Base-by-base conservation (phyloP, 2,329 filamentous ascomycete genomes). In the Penicillium sp. region DNA sequence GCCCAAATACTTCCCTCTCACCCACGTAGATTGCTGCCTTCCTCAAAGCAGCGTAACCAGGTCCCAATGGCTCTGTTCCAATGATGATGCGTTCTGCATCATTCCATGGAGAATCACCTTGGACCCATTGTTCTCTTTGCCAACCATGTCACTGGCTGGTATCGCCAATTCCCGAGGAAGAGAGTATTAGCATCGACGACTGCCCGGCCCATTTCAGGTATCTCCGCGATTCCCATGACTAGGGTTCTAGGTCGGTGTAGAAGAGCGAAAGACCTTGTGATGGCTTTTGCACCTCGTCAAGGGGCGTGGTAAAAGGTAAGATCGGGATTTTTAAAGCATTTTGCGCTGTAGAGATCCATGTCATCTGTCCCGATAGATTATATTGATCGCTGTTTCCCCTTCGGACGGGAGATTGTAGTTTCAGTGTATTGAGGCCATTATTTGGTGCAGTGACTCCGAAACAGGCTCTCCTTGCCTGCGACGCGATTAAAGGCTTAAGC, bases 1-100 rank as follows among this genome's bases (percentile, higher is more conserved):
- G 69, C 0, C 75, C 73, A 55, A 81, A 81, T 0, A 81, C 78
- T 2, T 71, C 57, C 18, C 78, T 65, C 23, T 78, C 74, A 6
- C 67, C 59, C 1, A 78, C 76, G 53, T 81, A 81, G 4, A 67
- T 56, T 0, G 69, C 62, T 0, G 76, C 75, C 18, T 66, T 64
- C 4, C 72, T 60, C 2, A 77, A 56, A 1, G 74, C 73, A 0
- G 71, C 73, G 53, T 68, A 76, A 0, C 75, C 75, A 0, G 76
- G 63, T 0, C 75, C 75, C 1, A 77, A 56, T 2, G 74, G 75
- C 46, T 71, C 68, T 3, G 66, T 66, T 0, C 60, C 68, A 46
- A 71, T 68, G 2, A 71, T 50, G 27, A 70, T 66, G 7, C 68
- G 60, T 50, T 71, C 68, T 0, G 68, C 67, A 32, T 71, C 69